Evolutionary conservation across 805 yeast species (phyloP).

Genomic region (Debaryomyces prosopidis): DNA sequence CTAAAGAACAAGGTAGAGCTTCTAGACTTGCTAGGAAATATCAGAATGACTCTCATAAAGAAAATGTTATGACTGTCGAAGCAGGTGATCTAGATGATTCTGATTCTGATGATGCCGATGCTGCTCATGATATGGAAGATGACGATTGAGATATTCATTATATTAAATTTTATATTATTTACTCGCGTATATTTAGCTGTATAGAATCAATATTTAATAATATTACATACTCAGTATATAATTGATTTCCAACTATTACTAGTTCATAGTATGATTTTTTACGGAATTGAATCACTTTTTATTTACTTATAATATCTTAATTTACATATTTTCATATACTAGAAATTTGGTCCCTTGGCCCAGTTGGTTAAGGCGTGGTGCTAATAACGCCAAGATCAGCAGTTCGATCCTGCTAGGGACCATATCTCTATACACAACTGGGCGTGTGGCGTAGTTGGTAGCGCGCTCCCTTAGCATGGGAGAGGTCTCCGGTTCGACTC

Average conservation of each 20-base stretch:
- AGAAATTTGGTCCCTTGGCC: slow-evolving; percentile 47
- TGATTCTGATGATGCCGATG: slow-evolving; percentile 56
- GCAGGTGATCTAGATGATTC: slow-evolving; percentile 57
- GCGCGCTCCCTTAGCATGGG: slow-evolving; percentile 57
- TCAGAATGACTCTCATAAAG: slow-evolving; percentile 44
- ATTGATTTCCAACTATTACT: too few species aligned
- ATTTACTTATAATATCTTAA: too few species aligned
- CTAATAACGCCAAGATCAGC: slow-evolving; percentile 69
- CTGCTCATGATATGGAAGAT: slow-evolving; percentile 35
- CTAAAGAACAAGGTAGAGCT: slow-evolving; percentile 54
- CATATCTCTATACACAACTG: slow-evolving; percentile 32
- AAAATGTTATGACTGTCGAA: slow-evolving; percentile 62
- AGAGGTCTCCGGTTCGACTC: slow-evolving; percentile 40
- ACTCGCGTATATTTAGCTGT: neutral
- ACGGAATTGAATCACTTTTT: too few species aligned
- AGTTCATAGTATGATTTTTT: too few species aligned
- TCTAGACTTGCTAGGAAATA: slow-evolving; percentile 80
- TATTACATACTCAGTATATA: too few species aligned
- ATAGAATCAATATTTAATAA: too few species aligned
- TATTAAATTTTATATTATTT: neutral
- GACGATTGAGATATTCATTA: slow-evolving; percentile 7
- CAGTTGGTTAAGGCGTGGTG: slow-evolving; percentile 56
- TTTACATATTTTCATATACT: too few species aligned
- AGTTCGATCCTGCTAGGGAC: slow-evolving; percentile 88
- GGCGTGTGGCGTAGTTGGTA: slow-evolving; percentile 85